These are phyloP conservation scores for Lepraria neglecta DNA, from an alignment of 495 filamentous ascomycete species.

Conservation along the genomic window DNA sequence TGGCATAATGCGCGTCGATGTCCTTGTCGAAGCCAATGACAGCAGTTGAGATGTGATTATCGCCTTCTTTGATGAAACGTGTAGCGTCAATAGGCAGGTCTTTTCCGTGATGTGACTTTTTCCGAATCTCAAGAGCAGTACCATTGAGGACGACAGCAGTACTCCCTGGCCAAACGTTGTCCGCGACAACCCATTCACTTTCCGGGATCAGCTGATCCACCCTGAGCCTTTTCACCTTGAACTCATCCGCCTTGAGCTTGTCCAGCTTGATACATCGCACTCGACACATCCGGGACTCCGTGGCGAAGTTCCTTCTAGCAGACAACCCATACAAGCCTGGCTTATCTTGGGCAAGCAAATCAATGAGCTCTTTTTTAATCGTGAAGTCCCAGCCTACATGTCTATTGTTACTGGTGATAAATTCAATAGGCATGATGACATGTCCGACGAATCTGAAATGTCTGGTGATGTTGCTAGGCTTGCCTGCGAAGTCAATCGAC, in stretches of 20 bases:
- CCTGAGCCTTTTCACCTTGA: too few relatives aligned
- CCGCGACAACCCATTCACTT: slow-evolving; percentile 52
- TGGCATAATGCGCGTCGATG: slow-evolving; percentile 38
- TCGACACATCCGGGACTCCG: slow-evolving; percentile 36
- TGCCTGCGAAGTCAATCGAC: slow-evolving; percentile 22
- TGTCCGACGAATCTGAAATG: slow-evolving; percentile 18
- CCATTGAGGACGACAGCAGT: slow-evolving; percentile 66
- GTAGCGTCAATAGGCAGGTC: slow-evolving; percentile 73
- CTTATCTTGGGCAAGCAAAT: slow-evolving; percentile 17
- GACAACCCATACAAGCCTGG: slow-evolving; percentile 11
- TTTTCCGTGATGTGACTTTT: slow-evolving; percentile 63
- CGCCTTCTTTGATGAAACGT: slow-evolving; percentile 40
- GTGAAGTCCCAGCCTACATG: slow-evolving; percentile 22
- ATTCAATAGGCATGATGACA: slow-evolving; percentile 7
- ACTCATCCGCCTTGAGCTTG: background rate
- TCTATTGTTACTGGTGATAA: slow-evolving; percentile 11
- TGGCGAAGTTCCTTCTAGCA: slow-evolving; percentile 9
- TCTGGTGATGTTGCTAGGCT: slow-evolving; percentile 8
- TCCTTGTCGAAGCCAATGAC: slow-evolving; percentile 41
- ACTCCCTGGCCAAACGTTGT: slow-evolving; percentile 65
- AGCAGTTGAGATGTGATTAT: slow-evolving; percentile 53
- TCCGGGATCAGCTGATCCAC: slow-evolving; percentile 27
- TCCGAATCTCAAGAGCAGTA: slow-evolving; percentile 48
- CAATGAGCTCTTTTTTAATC: slow-evolving; percentile 9
- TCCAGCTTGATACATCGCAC: slow-evolving; percentile 41